Percentiles rank a stretch among this genome's conserved stretches.
phyloP scores from a whole-genome alignment of 1,284 basidiomycete genomes.

The Amylostereum areolatum region DNA sequence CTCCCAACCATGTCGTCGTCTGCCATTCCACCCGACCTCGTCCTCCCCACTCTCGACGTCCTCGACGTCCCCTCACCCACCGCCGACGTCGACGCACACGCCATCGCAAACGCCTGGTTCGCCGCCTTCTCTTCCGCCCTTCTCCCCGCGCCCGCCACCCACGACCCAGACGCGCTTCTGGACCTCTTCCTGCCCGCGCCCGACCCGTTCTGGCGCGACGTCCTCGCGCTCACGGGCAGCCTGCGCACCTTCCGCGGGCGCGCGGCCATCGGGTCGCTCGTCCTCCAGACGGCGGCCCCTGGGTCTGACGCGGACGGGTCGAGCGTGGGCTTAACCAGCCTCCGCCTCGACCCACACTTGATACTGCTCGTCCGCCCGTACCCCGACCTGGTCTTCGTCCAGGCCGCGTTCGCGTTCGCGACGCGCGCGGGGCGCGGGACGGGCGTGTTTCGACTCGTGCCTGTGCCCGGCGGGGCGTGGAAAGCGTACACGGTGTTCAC shows the following conservation, averaged over 20 bases:
- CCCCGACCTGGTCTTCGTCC: conserved; percentile 28
- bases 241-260: conserved; percentile 54
- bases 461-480: conserved; percentile 43
- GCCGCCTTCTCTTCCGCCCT: too few relatives aligned
- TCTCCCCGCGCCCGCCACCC: too few relatives aligned
- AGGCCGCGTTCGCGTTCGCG: conserved; percentile 26
- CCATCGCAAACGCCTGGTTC: too few relatives aligned
- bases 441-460: conserved; percentile 39
- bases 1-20: too few relatives aligned
- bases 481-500: conserved; percentile 55
- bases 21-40: too few relatives aligned
- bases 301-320: conserved; percentile 22
- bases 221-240: conserved; percentile 59
- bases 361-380: conserved; percentile 16
- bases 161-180: too few relatives aligned
- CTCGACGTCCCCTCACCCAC: too few relatives aligned
- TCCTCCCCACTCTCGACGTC: too few relatives aligned
- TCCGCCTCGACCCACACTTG: conserved; percentile 6
- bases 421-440: conserved; percentile 22
- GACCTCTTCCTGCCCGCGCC: conserved; percentile 33
- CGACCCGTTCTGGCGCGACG: conserved; percentile 53
- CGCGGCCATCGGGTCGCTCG: conserved; percentile 31
- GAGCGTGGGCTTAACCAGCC: conserved; percentile 2
- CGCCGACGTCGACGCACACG: too few relatives aligned
- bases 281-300: conserved; percentile 23